Percentiles rank a stretch among this genome's conserved stretches.
Conservation (phyloP, 1,284 basidiomycete species). For the Wolfiporia cocos region DNA sequence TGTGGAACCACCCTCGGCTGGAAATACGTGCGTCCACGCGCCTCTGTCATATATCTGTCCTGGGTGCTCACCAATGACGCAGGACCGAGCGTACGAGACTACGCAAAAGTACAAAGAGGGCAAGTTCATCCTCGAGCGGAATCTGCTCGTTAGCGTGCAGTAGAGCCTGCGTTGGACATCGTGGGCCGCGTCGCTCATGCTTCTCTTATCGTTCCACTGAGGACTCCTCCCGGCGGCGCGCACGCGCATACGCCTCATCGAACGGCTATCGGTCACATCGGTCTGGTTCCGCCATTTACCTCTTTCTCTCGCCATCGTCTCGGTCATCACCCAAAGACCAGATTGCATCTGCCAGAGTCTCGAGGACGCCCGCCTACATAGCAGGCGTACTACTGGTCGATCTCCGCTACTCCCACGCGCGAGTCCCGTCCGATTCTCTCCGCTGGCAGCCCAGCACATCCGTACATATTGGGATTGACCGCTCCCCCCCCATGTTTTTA, state of each 20-base stretch:
- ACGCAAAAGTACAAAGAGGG: constrained; percentile 98
- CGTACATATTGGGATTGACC: constrained; percentile 5
- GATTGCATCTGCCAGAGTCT: too few species aligned
- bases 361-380: too few species aligned
- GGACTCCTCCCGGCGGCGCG: background rate
- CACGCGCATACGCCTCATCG: background rate
- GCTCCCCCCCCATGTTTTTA: background rate
- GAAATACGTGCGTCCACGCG: constrained; percentile 82
- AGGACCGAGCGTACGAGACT: constrained; percentile 89
- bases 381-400: too few species aligned
- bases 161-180: constrained; percentile 27
- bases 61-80: constrained; percentile 6
- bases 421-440: background rate
- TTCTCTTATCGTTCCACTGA: too few species aligned
- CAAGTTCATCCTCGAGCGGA: constrained; percentile 95
- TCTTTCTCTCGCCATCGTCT: constrained; percentile 4
- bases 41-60: constrained; percentile 5
- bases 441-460: constrained; percentile 1
- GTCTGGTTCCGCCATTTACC: constrained; percentile 13
- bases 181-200: constrained; percentile 7
- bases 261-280: constrained; percentile 14
- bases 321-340: constrained; percentile 5
- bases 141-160: constrained; percentile 79
- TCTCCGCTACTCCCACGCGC: background rate
- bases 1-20: constrained; percentile 86